Evolutionary conservation across 768 basidiomycete species (phyloP), one percentile per base, ranked within the genome.

Genomic region (Podaxis sp.): DNA sequence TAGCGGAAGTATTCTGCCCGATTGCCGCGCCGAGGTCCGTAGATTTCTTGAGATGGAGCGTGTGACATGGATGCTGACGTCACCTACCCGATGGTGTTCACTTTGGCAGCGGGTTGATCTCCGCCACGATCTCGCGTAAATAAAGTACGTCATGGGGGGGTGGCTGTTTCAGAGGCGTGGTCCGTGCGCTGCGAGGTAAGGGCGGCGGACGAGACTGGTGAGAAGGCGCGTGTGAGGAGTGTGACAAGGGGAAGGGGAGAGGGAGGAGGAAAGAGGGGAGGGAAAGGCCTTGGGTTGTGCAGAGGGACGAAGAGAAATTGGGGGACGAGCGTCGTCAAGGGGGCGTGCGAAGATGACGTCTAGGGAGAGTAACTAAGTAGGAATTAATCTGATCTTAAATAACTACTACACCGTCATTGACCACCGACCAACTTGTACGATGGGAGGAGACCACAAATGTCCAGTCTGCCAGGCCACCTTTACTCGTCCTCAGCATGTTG

Each of bases 401-500:
- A 56, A 62, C 63, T 56, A 62, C 63, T 56, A 60, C 58, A n/a
- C 59, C 56, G 58, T 62, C 57, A 60, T 50, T 40, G 61, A 41
- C 37, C n/a, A 37, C 60, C 56, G 17, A 44, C 49, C 30, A 64
- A 64, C 64, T 46, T 8, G 44, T 55, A 69, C 63, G n/a, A 91
- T 91, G 90, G 90, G 83, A 64, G 90, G 90, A 40, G 90, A 91
- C 76, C 89, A 91, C 82, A 90, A 89, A 74, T 94, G 93, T 72
- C 87, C 92, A 17, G 91, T 94, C 12, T 95, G 92, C 73, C 85
- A 89, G 66, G 89, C 93, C 0, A 93, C 91, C 0, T 95, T 95
- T 67, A 95, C 93, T 24, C 83, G 92, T 57, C 92, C 92, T 30
- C 92, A 94, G 70, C 92, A 95, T 85, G 93, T 95, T 52, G 90